Base-by-base conservation (phyloP, 495 filamentous ascomycete species). In the Xylaria telfairii region DNA sequence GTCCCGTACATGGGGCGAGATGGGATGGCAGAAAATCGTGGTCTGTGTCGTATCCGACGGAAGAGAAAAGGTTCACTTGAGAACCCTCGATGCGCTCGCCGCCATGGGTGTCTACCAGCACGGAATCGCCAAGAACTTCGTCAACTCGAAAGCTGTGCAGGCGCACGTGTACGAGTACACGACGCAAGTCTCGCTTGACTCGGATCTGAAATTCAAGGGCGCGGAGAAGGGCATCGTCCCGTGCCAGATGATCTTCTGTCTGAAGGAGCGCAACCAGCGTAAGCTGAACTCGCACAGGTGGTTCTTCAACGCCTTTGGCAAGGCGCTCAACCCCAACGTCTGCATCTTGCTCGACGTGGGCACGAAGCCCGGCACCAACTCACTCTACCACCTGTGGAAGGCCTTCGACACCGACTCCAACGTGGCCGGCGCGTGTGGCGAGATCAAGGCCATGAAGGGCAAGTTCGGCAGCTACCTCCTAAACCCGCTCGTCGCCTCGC, bases 211-310 rank as follows among this genome's bases (percentile, higher is more conserved):
- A 81, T 98, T 99, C 85, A 98, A 98, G 85, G 96, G 96, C 42
- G 96, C 96, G 4, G 96, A 99, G 83, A 98, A 98, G 82, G 96
- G 96, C 19, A 98, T 98, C 71, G 92, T 98, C n/a, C 96, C 96
- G 6, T 96, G 93, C 78, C 96, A 99, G 82, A 95, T 98, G 84
- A 94, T 99, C 69, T 98, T 99, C 78, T 99, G 96, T 79, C 82
- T 99, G 65, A 99, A 99, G 83, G 96, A 99, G 78, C 93, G 97
- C 82, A 99, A 99, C 79, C 86, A 91, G 75, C 97, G 97, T 85
- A 99, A 98, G 83, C 86, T 99, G 62, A 99, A 99, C 83, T 97
- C 93, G 6, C 96, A 99, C 83, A 90, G 96, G 62, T 99, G 96
- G 96, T 97, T 98, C 82, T 99, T 99, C 83, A 98, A 99, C 79